Base-by-base conservation (phyloP, 2,329 filamentous ascomycete genomes). In the Aspergillus sp. region DNA sequence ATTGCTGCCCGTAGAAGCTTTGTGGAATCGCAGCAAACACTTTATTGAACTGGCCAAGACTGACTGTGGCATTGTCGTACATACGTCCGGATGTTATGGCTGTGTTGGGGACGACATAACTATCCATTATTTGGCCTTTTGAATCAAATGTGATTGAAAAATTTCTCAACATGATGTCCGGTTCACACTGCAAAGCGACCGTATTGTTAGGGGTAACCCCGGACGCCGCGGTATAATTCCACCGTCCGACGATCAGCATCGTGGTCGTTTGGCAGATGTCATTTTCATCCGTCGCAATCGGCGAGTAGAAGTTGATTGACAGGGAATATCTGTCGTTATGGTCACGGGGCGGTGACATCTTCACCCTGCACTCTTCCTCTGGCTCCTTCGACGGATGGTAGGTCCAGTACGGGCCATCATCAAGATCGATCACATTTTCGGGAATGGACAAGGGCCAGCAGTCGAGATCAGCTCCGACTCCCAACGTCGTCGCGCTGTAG, bases 1-100 rank as follows among this genome's bases (percentile, higher is more conserved):
- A 61, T 2, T 65, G 63, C 36, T 70, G 68, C 17, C 68, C 69
- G 3, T 66, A 63, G 34, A 66, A 72, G 42, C 62, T 71, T 49
- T 70, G 70, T 1, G 71, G 70, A 12, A 73, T 72, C 2, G 70
- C 64, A 5, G 69, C 69, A 60, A 73, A 73, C 3, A 71, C 67
- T 55, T 71, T 72, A 61, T 73, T 72, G 58, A 72, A 73, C 43
- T 73, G 69, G 2, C 70, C 71, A 26, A 73, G 56, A 36, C 68
- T 72, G 50, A 70, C 53, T 4, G 70, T 73, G 5, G 70, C 71
- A 51, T 73, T 73, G 12, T 69, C 62, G 41, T 68, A 68, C 68
- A 73, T 71, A 9, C 58, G 30, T 3, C 70, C 71, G 2, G 60
- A 53, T 1, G 56, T 62, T 39, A 71, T 66, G 0, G 52, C 51